Base-by-base conservation (phyloP, 306 rosid species). In the Acacia confusa region DNA sequence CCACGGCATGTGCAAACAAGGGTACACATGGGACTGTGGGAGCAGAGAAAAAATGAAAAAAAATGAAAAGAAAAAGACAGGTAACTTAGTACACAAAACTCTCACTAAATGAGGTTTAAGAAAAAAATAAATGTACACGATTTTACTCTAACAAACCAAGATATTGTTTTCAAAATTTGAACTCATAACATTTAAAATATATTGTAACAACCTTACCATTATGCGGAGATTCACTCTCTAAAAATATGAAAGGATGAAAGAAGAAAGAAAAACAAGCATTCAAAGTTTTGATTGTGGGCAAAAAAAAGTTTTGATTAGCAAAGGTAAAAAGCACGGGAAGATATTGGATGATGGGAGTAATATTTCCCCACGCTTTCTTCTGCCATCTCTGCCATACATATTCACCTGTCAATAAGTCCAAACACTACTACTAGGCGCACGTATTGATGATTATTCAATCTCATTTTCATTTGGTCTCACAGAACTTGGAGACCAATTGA, bases 1-100 rank as follows among this genome's bases (percentile, higher is more conserved):
- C 74, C 79, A 81, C 48, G 60, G 82, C 91, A 86, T 84, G 94
- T 92, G 92, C 90, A 87, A 85, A 83, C 84, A 79, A 38, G 44
- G 84, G 85, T 83, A 80, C 88, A 85, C 86, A 87, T 81, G 87
- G 75, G 24, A 82, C 82, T 67, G 57, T 77, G 60, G 64, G 72
- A 79, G 64, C 72, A 79, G 69, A 48, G 17, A 43, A 41, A 47
- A 40, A 69, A 32, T 36, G n/a, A 68, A n/a, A 63, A 17, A 47
- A 38, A 41, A 73, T 72, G 71, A 34, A 5, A 34, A 34, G 0
- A 34, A 4, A 34, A 34, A 34, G 5, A 4, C 5, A 34, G 5
- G 5, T 0, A 32, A 30, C 32, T 0, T 30, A 3, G 5, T 4
- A 6, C 6, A 4, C 36, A 34, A 34, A 34, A 2, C 5, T 34